phyloP scores from a whole-genome alignment of 2,329 filamentous ascomycete species.

The Ophioceras dolichostomum region DNA sequence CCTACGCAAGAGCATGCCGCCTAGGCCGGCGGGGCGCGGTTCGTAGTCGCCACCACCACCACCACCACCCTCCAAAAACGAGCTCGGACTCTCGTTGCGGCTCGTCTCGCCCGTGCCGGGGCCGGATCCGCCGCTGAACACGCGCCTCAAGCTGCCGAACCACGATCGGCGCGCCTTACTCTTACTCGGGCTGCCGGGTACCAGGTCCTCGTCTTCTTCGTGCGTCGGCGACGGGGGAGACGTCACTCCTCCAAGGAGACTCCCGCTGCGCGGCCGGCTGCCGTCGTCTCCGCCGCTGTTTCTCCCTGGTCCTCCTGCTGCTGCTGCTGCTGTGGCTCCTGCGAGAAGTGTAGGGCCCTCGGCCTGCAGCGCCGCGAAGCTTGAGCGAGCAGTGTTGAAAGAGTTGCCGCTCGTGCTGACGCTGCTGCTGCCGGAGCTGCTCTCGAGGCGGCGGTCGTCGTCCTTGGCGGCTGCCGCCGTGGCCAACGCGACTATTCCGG shows the following conservation, averaged over 20 bases:
- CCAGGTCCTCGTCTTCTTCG: slow-evolving; percentile 4
- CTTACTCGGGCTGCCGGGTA: slow-evolving; percentile 43
- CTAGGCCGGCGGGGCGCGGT: slow-evolving; percentile 24
- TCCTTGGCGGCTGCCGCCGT: slow-evolving; percentile 12
- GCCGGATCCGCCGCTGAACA: slow-evolving; percentile 32
- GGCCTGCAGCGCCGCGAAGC: slow-evolving; percentile 36
- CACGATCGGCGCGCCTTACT: slow-evolving; percentile 45
- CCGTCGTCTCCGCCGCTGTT: slow-evolving; percentile 1
- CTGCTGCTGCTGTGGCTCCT: slow-evolving; percentile 8
- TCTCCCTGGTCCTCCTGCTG: no score
- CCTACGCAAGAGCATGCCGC: slow-evolving; percentile 32
- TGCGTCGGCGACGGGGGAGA: slow-evolving; percentile 5
- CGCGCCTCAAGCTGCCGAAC: slow-evolving; percentile 56
- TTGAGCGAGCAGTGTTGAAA: slow-evolving; percentile 41
- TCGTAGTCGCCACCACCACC: slow-evolving; percentile 29
- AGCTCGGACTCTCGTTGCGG: slow-evolving; percentile 13
- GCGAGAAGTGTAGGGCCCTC: slow-evolving; percentile 39
- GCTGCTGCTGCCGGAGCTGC: slow-evolving; percentile 26
- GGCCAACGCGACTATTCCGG: slow-evolving; percentile 14
- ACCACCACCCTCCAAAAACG: slow-evolving; percentile 21
- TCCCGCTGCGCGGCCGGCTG: neutral
- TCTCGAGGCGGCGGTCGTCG: slow-evolving; percentile 13
- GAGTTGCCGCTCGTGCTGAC: slow-evolving; percentile 21
- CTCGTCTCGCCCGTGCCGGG: slow-evolving; percentile 12
- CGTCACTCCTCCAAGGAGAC: neutral